These are phyloP conservation scores for Podila epicladia DNA, from an alignment of 192 early-diverging fungal genomes.

Conservation along the genomic window DNA sequence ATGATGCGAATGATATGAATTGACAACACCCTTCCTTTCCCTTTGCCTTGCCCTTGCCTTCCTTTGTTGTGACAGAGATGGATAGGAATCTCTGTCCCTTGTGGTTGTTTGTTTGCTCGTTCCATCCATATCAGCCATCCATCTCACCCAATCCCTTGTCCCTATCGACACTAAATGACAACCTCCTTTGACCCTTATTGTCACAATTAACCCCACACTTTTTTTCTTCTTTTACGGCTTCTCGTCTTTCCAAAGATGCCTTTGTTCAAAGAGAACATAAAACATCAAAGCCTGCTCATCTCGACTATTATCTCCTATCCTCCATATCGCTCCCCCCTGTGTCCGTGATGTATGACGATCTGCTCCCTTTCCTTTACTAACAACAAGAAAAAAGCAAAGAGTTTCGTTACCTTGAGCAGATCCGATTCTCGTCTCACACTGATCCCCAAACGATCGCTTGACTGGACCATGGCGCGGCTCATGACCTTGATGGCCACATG, in stretches of 20 bases:
- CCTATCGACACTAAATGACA: too few relatives aligned
- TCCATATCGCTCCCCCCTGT: too few relatives aligned
- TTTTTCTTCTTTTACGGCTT: too few relatives aligned
- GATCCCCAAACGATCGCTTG: constrained; percentile 46
- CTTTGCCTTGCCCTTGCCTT: not conserved
- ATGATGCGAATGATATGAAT: not conserved
- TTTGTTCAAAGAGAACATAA: too few relatives aligned
- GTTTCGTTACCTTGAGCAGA: constrained; percentile 50
- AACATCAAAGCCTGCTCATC: too few relatives aligned
- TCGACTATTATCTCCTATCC: not conserved
- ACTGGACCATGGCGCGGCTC: constrained; percentile 54
- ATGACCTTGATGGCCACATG: constrained; percentile 69
- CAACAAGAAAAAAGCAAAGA: not conserved
- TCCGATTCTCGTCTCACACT: constrained; percentile 54
- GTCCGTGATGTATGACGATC: too few relatives aligned
- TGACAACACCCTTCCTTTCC: not conserved
- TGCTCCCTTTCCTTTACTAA: not conserved
- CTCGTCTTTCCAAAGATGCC: too few relatives aligned
- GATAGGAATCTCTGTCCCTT: not conserved
- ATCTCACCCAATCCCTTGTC: too few relatives aligned
- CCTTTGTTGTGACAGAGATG: not conserved
- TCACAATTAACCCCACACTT: too few relatives aligned
- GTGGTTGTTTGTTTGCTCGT: not conserved
- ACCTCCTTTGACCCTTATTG: too few relatives aligned
- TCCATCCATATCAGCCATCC: too few relatives aligned